These are phyloP conservation scores for Ceratocystis papillata DNA, from an alignment of 2,329 filamentous ascomycete species.

Conservation along the genomic window DNA sequence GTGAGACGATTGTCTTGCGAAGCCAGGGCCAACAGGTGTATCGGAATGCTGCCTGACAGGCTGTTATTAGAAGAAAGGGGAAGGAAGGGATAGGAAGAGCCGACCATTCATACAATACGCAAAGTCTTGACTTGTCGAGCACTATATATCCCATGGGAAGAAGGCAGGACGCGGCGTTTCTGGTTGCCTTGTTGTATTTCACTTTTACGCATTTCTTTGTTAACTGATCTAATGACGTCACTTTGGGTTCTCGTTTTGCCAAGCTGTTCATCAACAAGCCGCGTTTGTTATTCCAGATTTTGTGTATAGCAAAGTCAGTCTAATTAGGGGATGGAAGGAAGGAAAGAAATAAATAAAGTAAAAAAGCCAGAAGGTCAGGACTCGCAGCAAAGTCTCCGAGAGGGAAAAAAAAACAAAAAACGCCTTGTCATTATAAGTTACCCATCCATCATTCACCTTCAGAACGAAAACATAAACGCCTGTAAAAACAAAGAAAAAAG, in stretches of 20 bases:
- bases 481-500: not conserved
- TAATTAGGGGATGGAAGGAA: not conserved
- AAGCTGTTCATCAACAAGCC: too few species aligned
- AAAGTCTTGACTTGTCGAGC: not conserved
- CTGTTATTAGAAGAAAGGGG: not conserved
- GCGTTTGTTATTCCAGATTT: too few species aligned
- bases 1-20: conserved; percentile 75
- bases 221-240: not conserved
- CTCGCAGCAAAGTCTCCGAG: not conserved
- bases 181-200: not conserved
- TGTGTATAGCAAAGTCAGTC: too few species aligned
- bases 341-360: not conserved
- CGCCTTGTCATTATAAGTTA: not conserved
- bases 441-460: too few species aligned
- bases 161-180: not conserved
- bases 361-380: not conserved
- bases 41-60: conserved; percentile 52
- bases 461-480: not conserved
- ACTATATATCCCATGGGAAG: not conserved
- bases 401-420: conserved; percentile 14
- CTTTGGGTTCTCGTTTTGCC: not conserved
- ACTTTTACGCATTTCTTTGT: not conserved
- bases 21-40: conserved; percentile 67
- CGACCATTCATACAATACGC: not conserved
- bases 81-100: not conserved